Evolutionary conservation across 176 grass and related monocot genomes (phyloP).

Genomic region (Oryza rufipogon): DNA sequence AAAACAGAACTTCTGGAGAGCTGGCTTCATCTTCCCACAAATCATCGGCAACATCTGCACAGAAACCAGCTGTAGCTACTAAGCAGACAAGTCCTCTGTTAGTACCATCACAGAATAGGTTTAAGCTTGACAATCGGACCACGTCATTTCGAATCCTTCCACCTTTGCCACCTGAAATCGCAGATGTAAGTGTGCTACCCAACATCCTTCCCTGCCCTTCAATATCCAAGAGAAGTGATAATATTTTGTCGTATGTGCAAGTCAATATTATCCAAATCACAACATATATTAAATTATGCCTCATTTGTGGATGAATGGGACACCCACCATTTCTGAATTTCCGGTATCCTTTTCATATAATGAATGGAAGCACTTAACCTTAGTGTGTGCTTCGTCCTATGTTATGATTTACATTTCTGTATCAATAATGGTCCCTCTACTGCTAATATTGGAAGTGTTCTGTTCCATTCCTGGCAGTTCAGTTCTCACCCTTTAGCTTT

Average conservation of each 20-base stretch:
- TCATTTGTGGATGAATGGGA: conserved; percentile 1
- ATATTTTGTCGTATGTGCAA: neutral
- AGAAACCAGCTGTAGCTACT: conserved; percentile 46
- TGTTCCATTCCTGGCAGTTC: conserved; percentile 8
- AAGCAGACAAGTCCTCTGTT: conserved; percentile 48
- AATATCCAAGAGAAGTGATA: neutral
- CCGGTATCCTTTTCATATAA: conserved; percentile 15
- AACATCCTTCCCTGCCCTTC: conserved; percentile 28
- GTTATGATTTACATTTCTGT: neutral
- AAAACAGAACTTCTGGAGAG: conserved; percentile 56
- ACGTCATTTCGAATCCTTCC: conserved; percentile 90
- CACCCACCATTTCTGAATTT: conserved; percentile 33
- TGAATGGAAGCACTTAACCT: neutral
- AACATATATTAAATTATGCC: neutral
- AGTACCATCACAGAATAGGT: conserved; percentile 47
- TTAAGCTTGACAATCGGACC: conserved; percentile 83
- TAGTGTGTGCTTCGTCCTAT: neutral
- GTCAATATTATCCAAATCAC: neutral
- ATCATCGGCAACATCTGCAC: conserved; percentile 40
- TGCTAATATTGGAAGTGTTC: neutral
- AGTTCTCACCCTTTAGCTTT: neutral
- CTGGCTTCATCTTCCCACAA: conserved; percentile 52
- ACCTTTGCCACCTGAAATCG: conserved; percentile 77
- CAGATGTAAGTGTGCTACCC: conserved; percentile 67
- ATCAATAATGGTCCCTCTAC: neutral